Conservation (phyloP, 2,329 filamentous ascomycete genomes). For the Fonsecaea monophora region DNA sequence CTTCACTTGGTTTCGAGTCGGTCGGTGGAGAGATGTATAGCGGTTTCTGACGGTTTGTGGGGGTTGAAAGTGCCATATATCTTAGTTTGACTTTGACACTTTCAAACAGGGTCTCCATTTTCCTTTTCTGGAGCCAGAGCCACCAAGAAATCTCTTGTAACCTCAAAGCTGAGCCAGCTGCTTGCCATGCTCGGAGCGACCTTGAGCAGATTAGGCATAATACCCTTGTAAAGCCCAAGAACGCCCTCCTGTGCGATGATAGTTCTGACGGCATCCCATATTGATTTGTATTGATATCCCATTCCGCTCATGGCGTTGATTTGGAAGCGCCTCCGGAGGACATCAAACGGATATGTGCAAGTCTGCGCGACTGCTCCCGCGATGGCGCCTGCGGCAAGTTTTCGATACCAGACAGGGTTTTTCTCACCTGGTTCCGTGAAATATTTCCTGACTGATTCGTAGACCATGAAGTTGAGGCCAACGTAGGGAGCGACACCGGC, state of each 20-base stretch:
- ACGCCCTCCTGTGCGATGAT: conserved; percentile 86
- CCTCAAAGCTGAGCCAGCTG: conserved; percentile 96
- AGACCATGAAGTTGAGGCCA: conserved; percentile 97
- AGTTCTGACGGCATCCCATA: conserved; percentile 79
- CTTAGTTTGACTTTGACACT: neutral
- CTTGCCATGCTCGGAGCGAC: conserved; percentile 98
- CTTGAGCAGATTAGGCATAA: conserved; percentile 92
- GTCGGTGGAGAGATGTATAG: neutral
- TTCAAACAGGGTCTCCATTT: conserved; percentile 36
- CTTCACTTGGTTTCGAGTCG: conserved; percentile 1
- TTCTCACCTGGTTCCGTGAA: conserved; percentile 87
- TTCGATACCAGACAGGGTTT: conserved; percentile 79
- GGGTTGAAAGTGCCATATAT: neutral
- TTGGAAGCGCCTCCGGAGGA: conserved; percentile 90
- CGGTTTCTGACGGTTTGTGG: neutral
- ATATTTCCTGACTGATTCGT: conserved; percentile 83
- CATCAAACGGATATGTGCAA: conserved; percentile 97
- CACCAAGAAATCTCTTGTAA: conserved; percentile 86
- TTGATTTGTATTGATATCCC: conserved; percentile 91
- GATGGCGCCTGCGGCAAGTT: conserved; percentile 86
- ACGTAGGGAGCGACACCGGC: conserved; percentile 97
- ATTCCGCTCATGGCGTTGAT: conserved; percentile 99
- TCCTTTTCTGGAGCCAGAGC: conserved; percentile 30
- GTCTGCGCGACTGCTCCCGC: conserved; percentile 97
- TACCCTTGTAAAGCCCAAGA: conserved; percentile 90